Evolutionary conservation across 495 filamentous ascomycete genomes (phyloP).

Genomic region (Neurospora cerealis): DNA sequence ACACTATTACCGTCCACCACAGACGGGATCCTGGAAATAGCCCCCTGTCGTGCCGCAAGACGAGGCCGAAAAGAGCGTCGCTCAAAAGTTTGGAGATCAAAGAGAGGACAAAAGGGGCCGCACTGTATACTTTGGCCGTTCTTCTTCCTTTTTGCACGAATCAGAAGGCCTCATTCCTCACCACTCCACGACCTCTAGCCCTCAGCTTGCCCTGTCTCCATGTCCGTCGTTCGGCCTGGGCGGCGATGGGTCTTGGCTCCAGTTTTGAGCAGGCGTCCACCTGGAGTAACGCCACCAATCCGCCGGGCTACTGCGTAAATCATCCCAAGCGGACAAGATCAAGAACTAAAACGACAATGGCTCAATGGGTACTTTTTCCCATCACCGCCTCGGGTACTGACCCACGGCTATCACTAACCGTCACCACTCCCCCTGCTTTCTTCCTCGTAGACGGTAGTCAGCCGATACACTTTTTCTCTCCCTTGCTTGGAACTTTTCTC

Average conservation of each 20-base stretch:
- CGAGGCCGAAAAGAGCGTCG: background rate
- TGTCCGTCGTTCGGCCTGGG: slow-evolving; percentile 12
- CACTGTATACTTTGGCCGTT: slow-evolving; percentile 18
- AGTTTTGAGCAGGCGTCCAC: slow-evolving; percentile 5
- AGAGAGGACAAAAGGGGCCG: slow-evolving; percentile 1
- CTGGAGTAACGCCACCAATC: slow-evolving; percentile 14
- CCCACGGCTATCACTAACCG: slow-evolving; percentile 8
- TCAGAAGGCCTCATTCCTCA: slow-evolving; percentile 3
- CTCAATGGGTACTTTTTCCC: slow-evolving; percentile 5
- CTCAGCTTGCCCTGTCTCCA: slow-evolving; percentile 13
- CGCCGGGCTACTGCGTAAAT: slow-evolving; percentile 5
- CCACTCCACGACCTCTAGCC: slow-evolving; percentile 1
- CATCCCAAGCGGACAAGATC: slow-evolving; percentile 1
- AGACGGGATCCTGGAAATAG: slow-evolving; percentile 12
- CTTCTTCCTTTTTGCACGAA: slow-evolving; percentile 8
- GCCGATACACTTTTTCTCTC: background rate
- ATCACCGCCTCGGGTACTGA: slow-evolving; percentile 13
- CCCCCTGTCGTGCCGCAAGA: slow-evolving; percentile 7
- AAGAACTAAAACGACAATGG: slow-evolving; percentile 7
- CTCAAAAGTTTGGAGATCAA: background rate
- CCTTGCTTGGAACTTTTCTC: background rate
- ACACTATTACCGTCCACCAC: slow-evolving; percentile 19
- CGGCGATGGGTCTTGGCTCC: slow-evolving; percentile 8
- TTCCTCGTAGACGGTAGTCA: background rate
- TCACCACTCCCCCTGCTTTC: slow-evolving; percentile 10